A percentile compares a stretch with the other conserved stretches of the same genome.
phyloP scores from a whole-genome alignment of 148 eudicot species.

The Heliamphora exappendiculata region DNA sequence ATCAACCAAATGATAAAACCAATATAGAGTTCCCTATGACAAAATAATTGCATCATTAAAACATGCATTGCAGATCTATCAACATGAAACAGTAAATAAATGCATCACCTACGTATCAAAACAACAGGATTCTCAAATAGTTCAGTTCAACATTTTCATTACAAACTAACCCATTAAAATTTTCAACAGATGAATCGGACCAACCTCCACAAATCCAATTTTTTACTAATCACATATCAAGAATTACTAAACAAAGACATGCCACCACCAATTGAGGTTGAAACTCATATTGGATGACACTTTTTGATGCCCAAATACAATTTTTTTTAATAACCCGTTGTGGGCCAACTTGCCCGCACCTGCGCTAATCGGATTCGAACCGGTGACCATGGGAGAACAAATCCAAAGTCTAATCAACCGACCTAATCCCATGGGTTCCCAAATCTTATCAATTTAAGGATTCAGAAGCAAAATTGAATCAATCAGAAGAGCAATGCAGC shows the following conservation, averaged over 20 bases:
- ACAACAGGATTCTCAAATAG: neutral
- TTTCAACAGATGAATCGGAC: neutral
- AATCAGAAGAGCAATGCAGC: neutral
- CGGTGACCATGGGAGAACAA: too few relatives aligned
- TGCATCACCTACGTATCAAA: neutral
- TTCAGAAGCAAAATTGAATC: neutral
- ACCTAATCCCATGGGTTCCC: too few relatives aligned
- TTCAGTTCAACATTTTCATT: neutral
- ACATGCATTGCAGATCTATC: slow-evolving; percentile 4
- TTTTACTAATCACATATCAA: neutral
- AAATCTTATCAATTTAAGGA: neutral
- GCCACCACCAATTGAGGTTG: neutral
- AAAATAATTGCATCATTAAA: neutral
- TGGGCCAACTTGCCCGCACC: too few relatives aligned
- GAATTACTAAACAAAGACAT: neutral
- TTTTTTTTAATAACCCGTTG: too few relatives aligned
- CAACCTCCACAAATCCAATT: neutral
- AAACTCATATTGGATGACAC: neutral
- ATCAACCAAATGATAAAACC: neutral
- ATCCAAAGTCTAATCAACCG: too few relatives aligned
- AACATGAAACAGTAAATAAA: neutral
- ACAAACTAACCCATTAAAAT: neutral
- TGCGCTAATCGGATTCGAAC: too few relatives aligned
- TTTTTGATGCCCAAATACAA: neutral
- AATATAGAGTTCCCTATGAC: neutral